Evolutionary conservation across 352 stramenopile genomes (phyloP), one percentile per base, ranked within the genome.

Genomic region (Pythium sukuiense): DNA sequence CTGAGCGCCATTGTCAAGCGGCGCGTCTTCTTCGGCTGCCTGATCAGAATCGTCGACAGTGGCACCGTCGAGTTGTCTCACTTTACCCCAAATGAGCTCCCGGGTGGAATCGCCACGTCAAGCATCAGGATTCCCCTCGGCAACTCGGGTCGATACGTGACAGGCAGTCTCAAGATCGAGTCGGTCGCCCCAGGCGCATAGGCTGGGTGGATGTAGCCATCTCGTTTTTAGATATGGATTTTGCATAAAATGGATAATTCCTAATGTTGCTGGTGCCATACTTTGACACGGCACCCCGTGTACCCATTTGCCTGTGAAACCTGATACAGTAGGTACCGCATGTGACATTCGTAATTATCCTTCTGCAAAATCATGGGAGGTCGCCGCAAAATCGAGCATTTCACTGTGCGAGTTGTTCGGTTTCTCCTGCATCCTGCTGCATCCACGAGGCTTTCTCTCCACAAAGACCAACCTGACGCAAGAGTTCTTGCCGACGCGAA

Each of bases 391-490:
- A 35, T 35, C 32, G 8, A 35, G 32, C 32, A 41, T 41, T 41
- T 41, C 35, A 41, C 35, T 14, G 35, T 41, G 35, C 12, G 35
- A 11, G 35, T 3, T 41, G 35, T 41, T 41, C 14, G 35, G 14
- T 14, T 6, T 41, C 35, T 41, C 14, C 35, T 6, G 12, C 41
- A 50, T 3, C n/a, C n/a, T 50, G n/a, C 39, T 14, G 5, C 3
- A 16, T 2, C 43, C 18, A 50, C 8, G 43, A 6, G 30, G n/a
- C 43, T 50, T 50, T 50, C 43, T 50, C 30, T 50, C 18, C n/a
- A 50, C n/a, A 50, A 49, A 50, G n/a, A 50, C 29, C 43, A 30
- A 50, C 1, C 43, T 50, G 43, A 50, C 43, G 43, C 43, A 50
- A 50, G 43, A 30, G 43, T 12, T 11, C 8, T 24, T n/a, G 20